Conservation (phyloP, 106 monocot genomes). For the Dendrobium chrysotoxum region DNA sequence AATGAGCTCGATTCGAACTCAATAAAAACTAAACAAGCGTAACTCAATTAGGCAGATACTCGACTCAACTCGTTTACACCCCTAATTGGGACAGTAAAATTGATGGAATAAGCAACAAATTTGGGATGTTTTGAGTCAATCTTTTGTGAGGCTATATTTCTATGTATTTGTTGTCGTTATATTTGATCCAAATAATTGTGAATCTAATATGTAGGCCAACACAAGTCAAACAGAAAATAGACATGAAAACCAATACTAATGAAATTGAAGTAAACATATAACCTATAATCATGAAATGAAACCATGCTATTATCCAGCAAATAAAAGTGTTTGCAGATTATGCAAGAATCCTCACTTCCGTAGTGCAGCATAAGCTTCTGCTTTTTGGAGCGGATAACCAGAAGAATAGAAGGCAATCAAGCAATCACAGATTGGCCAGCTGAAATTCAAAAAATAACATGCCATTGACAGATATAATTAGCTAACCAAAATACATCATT, state of each 20-base stretch:
- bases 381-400: slow-evolving; percentile 88
- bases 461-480: not conserved
- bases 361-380: slow-evolving; percentile 71
- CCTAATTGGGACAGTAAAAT: no score
- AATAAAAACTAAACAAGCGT: no score
- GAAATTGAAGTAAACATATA: not conserved
- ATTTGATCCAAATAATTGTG: no score
- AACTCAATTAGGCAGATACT: no score
- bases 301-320: not conserved
- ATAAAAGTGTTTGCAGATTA: not conserved
- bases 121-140: no score
- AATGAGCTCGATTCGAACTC: no score
- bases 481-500: not conserved
- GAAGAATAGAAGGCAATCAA: slow-evolving; percentile 95
- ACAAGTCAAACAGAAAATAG: not conserved
- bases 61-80: no score
- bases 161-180: no score
- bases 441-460: slow-evolving; percentile 25
- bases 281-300: not conserved
- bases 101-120: no score
- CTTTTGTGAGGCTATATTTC: no score
- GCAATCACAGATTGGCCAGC: slow-evolving; percentile 99
- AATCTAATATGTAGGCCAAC: no score
- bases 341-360: slow-evolving; percentile 49
- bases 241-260: not conserved